Percentiles rank a stretch among this genome's conserved stretches.
Conservation (phyloP, 208 protist genomes). For the Angomonas deanei region DNA sequence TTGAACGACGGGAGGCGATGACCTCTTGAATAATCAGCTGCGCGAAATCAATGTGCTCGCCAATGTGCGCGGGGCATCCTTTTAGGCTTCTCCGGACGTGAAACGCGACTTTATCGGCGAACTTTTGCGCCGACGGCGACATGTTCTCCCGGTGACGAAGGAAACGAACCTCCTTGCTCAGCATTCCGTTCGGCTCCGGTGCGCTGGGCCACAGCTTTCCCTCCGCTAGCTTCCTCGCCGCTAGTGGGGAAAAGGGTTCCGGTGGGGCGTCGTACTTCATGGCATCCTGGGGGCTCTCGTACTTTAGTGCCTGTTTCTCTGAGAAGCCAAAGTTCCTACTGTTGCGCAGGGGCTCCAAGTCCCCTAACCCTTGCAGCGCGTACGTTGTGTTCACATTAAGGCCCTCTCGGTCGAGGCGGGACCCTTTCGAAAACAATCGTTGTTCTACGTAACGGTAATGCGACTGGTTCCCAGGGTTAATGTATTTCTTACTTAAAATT, state of each 20-base stretch:
- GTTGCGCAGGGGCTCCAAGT: constrained; percentile 81
- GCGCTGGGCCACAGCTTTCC: constrained; percentile 85
- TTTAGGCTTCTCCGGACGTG: constrained; percentile 79
- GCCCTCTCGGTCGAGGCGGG: constrained; percentile 77
- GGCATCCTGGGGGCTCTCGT: constrained; percentile 56
- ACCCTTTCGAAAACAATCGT: constrained; percentile 67
- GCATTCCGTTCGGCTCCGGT: constrained; percentile 68
- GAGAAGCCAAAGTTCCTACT: constrained; percentile 81
- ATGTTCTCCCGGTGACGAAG: constrained; percentile 81
- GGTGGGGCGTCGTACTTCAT: constrained; percentile 72
- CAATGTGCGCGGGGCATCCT: constrained; percentile 79
- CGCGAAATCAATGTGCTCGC: constrained; percentile 87
- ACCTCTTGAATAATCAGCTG: constrained; percentile 89
- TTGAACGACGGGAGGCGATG: constrained; percentile 76
- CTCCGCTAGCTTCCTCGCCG: constrained; percentile 77
- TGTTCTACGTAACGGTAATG: constrained; percentile 75
- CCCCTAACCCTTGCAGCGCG: constrained; percentile 84
- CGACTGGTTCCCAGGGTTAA: constrained; percentile 46
- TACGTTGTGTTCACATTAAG: constrained; percentile 79
- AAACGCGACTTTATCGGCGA: constrained; percentile 80
- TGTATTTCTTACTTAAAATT: constrained; percentile 33
- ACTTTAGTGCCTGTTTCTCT: constrained; percentile 71
- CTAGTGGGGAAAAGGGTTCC: constrained; percentile 71
- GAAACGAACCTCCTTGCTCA: constrained; percentile 70
- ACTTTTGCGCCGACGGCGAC: constrained; percentile 74